Evolutionary conservation across 805 yeast species (phyloP), one percentile per base, ranked within the genome.

Genomic region (Isabelozyma rhagii): DNA sequence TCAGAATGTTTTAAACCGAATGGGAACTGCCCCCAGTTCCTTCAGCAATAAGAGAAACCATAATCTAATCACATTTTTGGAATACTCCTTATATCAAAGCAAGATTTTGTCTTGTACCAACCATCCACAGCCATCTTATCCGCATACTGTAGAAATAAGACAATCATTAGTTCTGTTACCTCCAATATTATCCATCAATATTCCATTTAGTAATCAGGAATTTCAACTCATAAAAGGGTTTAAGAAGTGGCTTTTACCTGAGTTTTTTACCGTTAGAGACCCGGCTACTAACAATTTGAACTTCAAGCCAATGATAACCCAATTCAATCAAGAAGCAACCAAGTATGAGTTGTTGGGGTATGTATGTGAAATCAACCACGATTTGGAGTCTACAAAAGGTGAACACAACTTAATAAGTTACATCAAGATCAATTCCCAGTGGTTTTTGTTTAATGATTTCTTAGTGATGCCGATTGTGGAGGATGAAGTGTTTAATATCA

Each of bases 381-480:
- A 79, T 8, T 59, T 68, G 1, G 69, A 68, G 5, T 51, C 62
- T 4, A 50, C 68, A 0, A 45, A 44, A 31, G 81, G 82, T 3
- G 69, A 71, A 21, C 83, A 81, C 58, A 85, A 83, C 56, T 63
- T 85, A 46, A 86, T 88, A 0, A 78, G 91, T 0, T 80, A 79
- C 55, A 75, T 80, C 2, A 77, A 77, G 52, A 68, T 82, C 4
- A 41, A 41, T 10, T 41, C 41, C 44, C 62, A 62, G 57, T 94
- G 99, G 99, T 82, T 78, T 60, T 65, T 94, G 61, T 90, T 94
- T 65, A 94, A 94, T 62, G 98, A 94, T 66, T 94, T 93, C 67
- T 71, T 94, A 55, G 98, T 92, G 13, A 80, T 82, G 57, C 84
- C 83, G 21, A 76, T 94, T 0, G 77, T 85, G 1, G 89, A 85